Conservation (phyloP, 208 protist species). For the Trichomonas tenax region DNA sequence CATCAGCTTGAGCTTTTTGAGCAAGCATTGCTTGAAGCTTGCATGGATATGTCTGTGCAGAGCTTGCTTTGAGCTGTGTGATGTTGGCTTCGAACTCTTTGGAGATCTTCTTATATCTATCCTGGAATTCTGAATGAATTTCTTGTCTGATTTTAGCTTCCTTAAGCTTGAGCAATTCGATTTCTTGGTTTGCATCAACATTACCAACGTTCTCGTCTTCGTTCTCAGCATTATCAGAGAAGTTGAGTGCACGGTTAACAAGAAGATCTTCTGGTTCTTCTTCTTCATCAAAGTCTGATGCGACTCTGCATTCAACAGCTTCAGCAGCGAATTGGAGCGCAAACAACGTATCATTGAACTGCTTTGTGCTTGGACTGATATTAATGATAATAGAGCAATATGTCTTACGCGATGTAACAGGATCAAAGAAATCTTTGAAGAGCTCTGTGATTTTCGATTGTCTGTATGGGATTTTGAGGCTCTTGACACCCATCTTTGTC, state of each 20-base stretch:
- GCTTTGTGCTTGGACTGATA: not conserved
- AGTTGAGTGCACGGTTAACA: not conserved
- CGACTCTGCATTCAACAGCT: not conserved
- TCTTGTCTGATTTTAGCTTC: constrained; percentile 15
- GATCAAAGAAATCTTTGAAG: not conserved
- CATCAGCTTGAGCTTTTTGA: not conserved
- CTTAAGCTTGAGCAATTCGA: not conserved
- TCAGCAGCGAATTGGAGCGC: not conserved
- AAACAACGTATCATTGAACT: not conserved
- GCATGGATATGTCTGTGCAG: not conserved
- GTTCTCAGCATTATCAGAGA: not conserved
- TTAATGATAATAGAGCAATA: not conserved
- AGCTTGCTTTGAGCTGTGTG: not conserved
- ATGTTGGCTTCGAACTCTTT: not conserved
- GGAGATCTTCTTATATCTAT: not conserved
- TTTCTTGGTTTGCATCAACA: not conserved
- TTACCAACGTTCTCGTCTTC: not conserved
- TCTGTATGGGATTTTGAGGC: not conserved
- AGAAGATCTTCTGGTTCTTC: not conserved
- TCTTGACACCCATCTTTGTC: not conserved
- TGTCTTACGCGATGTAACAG: not conserved
- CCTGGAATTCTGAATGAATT: not conserved
- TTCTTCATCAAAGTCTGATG: not conserved
- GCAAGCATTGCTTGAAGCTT: not conserved
- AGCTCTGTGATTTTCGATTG: not conserved